Evolutionary conservation across 2,329 filamentous ascomycete species (phyloP), one percentile per base, ranked within the genome.

Genomic region (Atkinsonella texensis): DNA sequence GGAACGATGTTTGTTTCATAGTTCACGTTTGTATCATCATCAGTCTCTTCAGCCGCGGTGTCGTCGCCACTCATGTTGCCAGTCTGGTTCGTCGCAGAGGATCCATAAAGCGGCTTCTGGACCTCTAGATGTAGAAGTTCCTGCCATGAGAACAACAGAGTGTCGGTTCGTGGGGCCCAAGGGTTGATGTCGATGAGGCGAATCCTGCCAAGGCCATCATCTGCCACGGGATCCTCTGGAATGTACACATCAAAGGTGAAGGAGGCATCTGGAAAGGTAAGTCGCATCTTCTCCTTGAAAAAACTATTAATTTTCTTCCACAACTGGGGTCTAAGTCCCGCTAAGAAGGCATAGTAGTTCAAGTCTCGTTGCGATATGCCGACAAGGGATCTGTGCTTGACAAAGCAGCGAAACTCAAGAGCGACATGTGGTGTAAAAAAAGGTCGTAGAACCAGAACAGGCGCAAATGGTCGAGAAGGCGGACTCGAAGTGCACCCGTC

Each of bases 161-260:
- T 85, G 69, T 98, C 93, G 0, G 93, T 98, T 54, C 88, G 76
- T 42, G 82, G 79, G 1, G 91, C 91, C 88, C 91, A 98, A 0
- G 93, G 89, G 62, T 97, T 97, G 62, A 98, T 86, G 64, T 98
- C 93, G 47, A 98, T 84, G 11, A 98, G 73, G 71, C 89, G 86
- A 2, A 94, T 87, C 46, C 80, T 77, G 47, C 87, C 81, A 51
- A 94, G 78, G 1, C 85, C 73, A 31, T 75, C 74, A 28, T 70
- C 65, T 13, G 83, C 66, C 15, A 67, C 56, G 67, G 61, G 78
- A 72, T 60, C 77, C 56, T 84, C 80, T 1, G 91, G 90, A 1
- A 98, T 78, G 63, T 98, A 97, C 43, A 96, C 84, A 63, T 98
- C 93, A 61, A 98, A 95, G 0, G 82, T 80, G 60, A 95, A 97